Evolutionary conservation across 495 filamentous ascomycete species (phyloP), one percentile per base, ranked within the genome.

Genomic region (Neurospora sp.): DNA sequence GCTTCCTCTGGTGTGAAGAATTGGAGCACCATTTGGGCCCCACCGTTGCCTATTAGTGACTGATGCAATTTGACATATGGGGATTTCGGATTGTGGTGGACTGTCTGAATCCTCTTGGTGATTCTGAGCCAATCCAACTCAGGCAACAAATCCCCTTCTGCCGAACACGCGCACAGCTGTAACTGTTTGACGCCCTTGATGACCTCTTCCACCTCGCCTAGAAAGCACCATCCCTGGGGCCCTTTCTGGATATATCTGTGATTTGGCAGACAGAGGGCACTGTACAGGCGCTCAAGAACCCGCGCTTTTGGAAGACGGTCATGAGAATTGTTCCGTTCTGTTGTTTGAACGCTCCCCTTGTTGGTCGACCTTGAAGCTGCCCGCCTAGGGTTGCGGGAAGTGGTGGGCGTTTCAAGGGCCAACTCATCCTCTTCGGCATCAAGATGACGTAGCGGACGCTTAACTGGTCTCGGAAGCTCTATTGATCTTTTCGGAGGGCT

Each of bases 61-160:
- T 62, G 54, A 8, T 1, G 5, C 2, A 62, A 31, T 16, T 62
- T 62, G 27, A 35, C 54, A 9, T 35, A 62, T 16, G 14, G 0
- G 12, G 54, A 62, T 3, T 4, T 8, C 6, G 54, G 14, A 35
- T 62, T 62, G 12, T 72, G 73, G 4, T 8, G 2, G 62, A 80
- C 31, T 0, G 10, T 20, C 5, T 72, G 59, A 3, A 69, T 27
- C 39, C 73, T 76, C 4, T 7, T 16, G 3, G 75, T 73, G 27
- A 80, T 76, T 18, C 71, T 75, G 16, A 80, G 76, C 79, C 79
- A 80, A 8, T 42, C 6, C 69, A 39, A 73, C 35, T 71, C 39
- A 16, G 70, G 23, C 5, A 71, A 54, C 12, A n/a, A 40, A n/a
- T 48, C 39, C 10, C 73, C 76, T 39, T 76, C 44, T 1, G 38